A percentile compares a stretch with the other conserved stretches of the same genome.
These are phyloP conservation scores for Acer saccharum DNA, from an alignment of 345 rosid genomes.

Conservation along the genomic window DNA sequence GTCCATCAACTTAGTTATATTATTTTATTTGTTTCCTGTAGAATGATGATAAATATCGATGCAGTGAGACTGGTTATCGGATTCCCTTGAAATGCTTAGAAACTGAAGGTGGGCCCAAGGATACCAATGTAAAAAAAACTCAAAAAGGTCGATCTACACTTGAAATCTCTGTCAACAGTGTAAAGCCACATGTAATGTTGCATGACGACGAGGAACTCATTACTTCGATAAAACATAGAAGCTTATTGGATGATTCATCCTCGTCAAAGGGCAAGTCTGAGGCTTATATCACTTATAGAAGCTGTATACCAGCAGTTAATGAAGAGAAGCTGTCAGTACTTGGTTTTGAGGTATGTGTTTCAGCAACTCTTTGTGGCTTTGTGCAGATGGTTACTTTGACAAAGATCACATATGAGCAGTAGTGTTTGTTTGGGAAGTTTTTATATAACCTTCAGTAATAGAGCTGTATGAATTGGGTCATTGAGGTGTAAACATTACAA, in stretches of 20 bases:
- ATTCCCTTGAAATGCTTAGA: slow-evolving; percentile 81
- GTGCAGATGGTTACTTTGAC: slow-evolving; percentile 12
- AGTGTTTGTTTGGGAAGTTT: neutral
- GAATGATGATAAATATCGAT: slow-evolving; percentile 72
- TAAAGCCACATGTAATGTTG: slow-evolving; percentile 14
- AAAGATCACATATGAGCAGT: neutral
- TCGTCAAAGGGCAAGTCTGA: slow-evolving; percentile 36
- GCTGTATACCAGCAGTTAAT: slow-evolving; percentile 72
- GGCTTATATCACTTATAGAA: slow-evolving; percentile 74
- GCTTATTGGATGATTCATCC: slow-evolving; percentile 49
- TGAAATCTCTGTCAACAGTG: slow-evolving; percentile 29
- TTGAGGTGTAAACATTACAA: neutral
- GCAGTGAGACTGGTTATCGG: slow-evolving; percentile 96
- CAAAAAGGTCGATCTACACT: slow-evolving; percentile 36
- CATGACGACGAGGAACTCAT: slow-evolving; percentile 28
- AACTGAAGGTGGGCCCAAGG: slow-evolving; percentile 27
- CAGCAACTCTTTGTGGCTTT: slow-evolving; percentile 4
- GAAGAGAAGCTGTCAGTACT: slow-evolving; percentile 77
- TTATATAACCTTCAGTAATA: neutral
- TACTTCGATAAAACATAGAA: slow-evolving; percentile 35
- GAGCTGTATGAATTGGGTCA: neutral
- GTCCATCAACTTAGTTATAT: neutral
- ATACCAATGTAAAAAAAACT: slow-evolving; percentile 34
- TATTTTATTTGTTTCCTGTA: slow-evolving; percentile 29
- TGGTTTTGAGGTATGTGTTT: slow-evolving; percentile 78